Percentiles rank a stretch among this genome's conserved stretches.
Conservation (phyloP, 495 filamentous ascomycete species). For the Xylaria flabelliformis region DNA sequence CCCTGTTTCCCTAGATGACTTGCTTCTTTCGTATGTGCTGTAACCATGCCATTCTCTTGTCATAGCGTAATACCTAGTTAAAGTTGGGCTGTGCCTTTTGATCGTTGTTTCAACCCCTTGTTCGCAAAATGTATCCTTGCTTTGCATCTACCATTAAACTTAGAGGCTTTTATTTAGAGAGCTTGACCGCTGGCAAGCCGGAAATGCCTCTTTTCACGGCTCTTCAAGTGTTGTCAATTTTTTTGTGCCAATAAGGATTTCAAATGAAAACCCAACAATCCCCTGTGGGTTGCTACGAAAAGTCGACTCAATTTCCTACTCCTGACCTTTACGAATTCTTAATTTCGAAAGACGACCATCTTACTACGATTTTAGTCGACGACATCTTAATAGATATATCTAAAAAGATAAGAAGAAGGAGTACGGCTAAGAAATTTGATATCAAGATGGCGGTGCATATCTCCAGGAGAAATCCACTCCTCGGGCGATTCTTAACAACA, state of each 20-base stretch:
- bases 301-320: background rate
- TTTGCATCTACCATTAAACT: background rate
- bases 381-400: background rate
- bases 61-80: background rate
- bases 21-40: constrained; percentile 4
- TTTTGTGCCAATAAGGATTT: background rate
- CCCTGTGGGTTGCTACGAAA: background rate
- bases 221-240: background rate
- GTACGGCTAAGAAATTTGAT: background rate
- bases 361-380: background rate
- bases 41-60: background rate
- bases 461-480: background rate
- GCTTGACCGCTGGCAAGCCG: background rate
- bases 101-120: background rate
- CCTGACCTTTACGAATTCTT: background rate
- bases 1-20: background rate
- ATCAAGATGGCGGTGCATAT: too few relatives aligned
- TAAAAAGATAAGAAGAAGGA: background rate
- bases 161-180: background rate
- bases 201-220: background rate
- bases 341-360: background rate
- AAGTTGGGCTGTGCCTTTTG: constrained; percentile 2
- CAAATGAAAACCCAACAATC: background rate
- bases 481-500: background rate
- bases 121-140: background rate